Conservation (phyloP, 805 yeast species). For the Pichia thaimueangensis region DNA sequence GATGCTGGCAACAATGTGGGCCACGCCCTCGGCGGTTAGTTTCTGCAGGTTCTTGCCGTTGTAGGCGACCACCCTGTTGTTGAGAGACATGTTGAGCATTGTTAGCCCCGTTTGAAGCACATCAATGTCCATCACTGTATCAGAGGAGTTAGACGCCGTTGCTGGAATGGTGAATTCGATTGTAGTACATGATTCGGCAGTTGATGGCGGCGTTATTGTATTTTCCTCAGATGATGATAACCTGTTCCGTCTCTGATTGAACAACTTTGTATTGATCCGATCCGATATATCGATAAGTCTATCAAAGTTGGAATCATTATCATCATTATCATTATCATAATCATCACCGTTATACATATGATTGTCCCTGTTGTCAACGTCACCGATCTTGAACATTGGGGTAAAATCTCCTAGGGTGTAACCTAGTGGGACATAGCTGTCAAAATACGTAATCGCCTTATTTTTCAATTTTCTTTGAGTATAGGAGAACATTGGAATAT, state of each 20-base stretch:
- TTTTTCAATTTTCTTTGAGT: conserved; percentile 7
- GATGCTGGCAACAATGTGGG: conserved; percentile 14
- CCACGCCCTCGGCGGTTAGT: conserved; percentile 15
- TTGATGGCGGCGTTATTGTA: neutral
- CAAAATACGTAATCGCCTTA: conserved; percentile 10
- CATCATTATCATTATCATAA: too few species aligned
- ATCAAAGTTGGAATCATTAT: neutral
- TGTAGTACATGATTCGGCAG: neutral
- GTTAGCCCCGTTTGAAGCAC: conserved; percentile 11
- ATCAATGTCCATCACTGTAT: conserved; percentile 1
- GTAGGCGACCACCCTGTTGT: conserved; percentile 12
- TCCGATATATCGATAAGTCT: too few species aligned
- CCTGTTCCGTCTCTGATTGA: conserved; percentile 7
- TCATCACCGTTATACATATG: neutral
- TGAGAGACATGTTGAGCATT: conserved; percentile 16
- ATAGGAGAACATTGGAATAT: neutral
- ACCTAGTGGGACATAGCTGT: conserved; percentile 15
- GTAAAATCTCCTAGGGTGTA: conserved; percentile 15
- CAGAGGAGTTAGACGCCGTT: neutral
- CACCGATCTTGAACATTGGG: conserved; percentile 2
- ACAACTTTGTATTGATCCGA: conserved; percentile 3
- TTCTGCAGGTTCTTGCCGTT: conserved; percentile 4
- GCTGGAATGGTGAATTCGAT: conserved; percentile 8
- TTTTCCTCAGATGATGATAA: neutral
- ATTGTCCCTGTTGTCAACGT: neutral